Conservation (phyloP, 768 basidiomycete genomes). For the Rhizopogon roseolus region DNA sequence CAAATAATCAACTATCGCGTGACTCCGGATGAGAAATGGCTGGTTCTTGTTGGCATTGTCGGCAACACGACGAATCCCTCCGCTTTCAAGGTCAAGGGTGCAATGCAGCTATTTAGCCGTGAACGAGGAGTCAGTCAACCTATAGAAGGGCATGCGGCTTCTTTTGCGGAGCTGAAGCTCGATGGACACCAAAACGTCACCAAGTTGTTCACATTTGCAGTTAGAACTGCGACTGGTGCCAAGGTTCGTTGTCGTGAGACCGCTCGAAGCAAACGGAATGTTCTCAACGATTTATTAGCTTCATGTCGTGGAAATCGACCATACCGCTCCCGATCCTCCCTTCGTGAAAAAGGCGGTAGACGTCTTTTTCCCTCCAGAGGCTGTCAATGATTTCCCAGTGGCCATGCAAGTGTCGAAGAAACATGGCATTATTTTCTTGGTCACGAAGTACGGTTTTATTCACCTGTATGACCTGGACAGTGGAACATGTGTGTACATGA, state of each 20-base stretch:
- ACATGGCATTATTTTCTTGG: slow-evolving; percentile 94
- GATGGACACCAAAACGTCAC: slow-evolving; percentile 84
- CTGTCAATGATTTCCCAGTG: slow-evolving; percentile 97
- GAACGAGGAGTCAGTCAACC: slow-evolving; percentile 94
- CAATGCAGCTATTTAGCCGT: slow-evolving; percentile 94
- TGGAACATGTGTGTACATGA: slow-evolving; percentile 99
- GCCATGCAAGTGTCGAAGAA: slow-evolving; percentile 98
- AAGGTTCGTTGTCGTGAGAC: slow-evolving; percentile 56
- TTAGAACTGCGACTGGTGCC: slow-evolving; percentile 94
- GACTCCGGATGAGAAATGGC: slow-evolving; percentile 93
- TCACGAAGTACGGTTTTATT: slow-evolving; percentile 99
- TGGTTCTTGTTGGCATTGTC: slow-evolving; percentile 93
- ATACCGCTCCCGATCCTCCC: slow-evolving; percentile 84
- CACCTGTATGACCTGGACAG: slow-evolving; percentile 98
- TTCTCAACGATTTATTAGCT: slow-evolving; percentile 48
- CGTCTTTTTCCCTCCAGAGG: slow-evolving; percentile 98
- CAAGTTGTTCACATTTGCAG: slow-evolving; percentile 93
- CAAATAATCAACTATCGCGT: slow-evolving; percentile 99
- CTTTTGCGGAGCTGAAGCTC: slow-evolving; percentile 87
- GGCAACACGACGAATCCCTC: slow-evolving; percentile 89
- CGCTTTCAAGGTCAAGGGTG: slow-evolving; percentile 97
- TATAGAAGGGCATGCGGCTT: slow-evolving; percentile 97
- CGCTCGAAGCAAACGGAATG: slow-evolving; percentile 1
- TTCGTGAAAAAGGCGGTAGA: slow-evolving; percentile 98
- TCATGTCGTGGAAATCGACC: slow-evolving; percentile 98